Base-by-base conservation (phyloP, 306 rosid species). In the Acacia confusa region DNA sequence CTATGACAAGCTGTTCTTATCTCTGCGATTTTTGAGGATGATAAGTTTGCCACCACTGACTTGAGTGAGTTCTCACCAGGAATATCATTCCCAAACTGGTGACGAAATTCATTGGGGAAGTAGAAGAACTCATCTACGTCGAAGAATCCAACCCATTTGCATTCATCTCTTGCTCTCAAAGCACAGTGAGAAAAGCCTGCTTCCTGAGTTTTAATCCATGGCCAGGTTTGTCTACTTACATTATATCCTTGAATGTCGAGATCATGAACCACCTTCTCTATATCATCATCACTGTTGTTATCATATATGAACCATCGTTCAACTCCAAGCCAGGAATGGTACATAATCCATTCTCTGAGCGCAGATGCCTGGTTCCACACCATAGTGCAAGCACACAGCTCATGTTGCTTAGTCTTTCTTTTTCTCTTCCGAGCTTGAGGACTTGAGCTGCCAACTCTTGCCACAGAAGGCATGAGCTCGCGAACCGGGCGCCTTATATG, bases 151-250 rank as follows among this genome's bases (percentile, higher is more conserved):
- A 91, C 89, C 96, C 96, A 91, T 20, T 88, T 85, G 83, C 96
- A 91, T 45, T 91, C 91, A 11, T 89, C 85, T 67, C 89, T 88
- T 0, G 93, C 96, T 74, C 79, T 85, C 87, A 91, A 70, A 52
- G 88, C 91, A 45, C 93, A 91, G 74, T 89, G 92, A 9, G 96
- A 91, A 63, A 91, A 91, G 11, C 96, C 96, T 7, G 96, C 92
- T 79, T 91, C 96, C 71, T 89, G 96, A 27, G 96, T 85, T 79
- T 91, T 91, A 48, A 88, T 88, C 96, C 96, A 91, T 7, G 96
- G 96, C 96, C 96, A 91, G 78, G 76, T 84, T 24, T 81, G 82
- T 67, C 88, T 86, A 70, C 83, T 88, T 12, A 91, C 86, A 36
- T 91, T 89, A 80, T 83, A 91, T 41, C 80, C 85, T 74, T 85